Conservation (phyloP, 768 basidiomycete species). For the Panaeolus cyanescens region DNA sequence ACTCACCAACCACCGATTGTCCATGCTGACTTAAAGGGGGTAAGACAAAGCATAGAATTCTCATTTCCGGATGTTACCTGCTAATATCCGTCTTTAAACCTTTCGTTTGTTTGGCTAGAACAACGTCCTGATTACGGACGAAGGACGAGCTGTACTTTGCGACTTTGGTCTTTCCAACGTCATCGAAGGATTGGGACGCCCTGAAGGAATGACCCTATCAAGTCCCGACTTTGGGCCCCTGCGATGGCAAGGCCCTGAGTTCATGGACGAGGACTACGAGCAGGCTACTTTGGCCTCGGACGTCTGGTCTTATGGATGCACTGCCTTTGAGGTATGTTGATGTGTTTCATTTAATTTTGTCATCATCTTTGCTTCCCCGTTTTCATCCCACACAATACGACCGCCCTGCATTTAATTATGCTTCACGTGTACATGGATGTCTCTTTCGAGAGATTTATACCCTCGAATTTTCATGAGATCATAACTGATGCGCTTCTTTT, state of each 20-base stretch:
- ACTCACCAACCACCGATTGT: slow-evolving; percentile 36
- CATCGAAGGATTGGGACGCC: slow-evolving; percentile 27
- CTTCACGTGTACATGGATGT: not conserved
- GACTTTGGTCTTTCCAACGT: slow-evolving; percentile 47
- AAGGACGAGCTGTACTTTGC: slow-evolving; percentile 40
- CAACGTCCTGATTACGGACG: slow-evolving; percentile 45
- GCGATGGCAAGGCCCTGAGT: slow-evolving; percentile 36
- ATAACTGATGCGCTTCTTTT: not conserved
- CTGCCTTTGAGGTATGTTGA: slow-evolving; percentile 31
- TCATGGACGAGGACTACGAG: slow-evolving; percentile 29
- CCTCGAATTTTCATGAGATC: not conserved
- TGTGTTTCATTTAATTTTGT: not conserved
- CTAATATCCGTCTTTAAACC: not conserved
- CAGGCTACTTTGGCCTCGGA: slow-evolving; percentile 26
- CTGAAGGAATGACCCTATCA: slow-evolving; percentile 30
- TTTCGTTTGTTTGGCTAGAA: slow-evolving; percentile 26
- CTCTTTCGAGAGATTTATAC: not conserved
- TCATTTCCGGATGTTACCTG: not conserved
- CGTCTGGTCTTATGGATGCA: slow-evolving; percentile 38
- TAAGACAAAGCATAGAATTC: slow-evolving; percentile 6
- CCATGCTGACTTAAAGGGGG: slow-evolving; percentile 31
- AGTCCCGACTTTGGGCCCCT: slow-evolving; percentile 29
- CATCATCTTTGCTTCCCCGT: not conserved
- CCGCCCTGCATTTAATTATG: not conserved
- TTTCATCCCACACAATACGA: not conserved